Evolutionary conservation across 148 eudicot species (phyloP), one percentile per base, ranked within the genome.

Genomic region (Rhododendron vialii): DNA sequence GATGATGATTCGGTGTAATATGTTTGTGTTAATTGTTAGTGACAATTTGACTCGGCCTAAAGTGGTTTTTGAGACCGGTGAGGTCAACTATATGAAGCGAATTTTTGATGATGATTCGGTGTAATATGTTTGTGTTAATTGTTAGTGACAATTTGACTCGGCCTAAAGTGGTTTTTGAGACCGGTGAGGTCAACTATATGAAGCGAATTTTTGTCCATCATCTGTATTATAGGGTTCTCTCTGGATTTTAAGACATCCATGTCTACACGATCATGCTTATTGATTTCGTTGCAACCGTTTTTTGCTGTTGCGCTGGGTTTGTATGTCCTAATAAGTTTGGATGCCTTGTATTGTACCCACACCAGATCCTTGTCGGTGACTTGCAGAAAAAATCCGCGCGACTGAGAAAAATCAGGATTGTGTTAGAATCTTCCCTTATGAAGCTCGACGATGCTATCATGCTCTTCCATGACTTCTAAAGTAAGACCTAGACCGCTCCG

Each of bases 361-460:
- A 50, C 28, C 91, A 94, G 96, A 86, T 91, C 84, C 87, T 89
- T 28, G 86, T 87, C 3, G 93, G 94, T 55, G 97, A 93, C 9
- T 35, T 89, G 78, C 77, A 17, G n/a, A 87, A 88, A 82, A 91
- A 87, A 90, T 83, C 38, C 82, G 71, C 59, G 33, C 93, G 85
- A 65, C 33, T 86, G 78, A 81, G 6, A 78, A 87, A 88, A 43
- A 92, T 91, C 61, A 91, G 88, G 87, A 38, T 86, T 87, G 87
- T 92, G 20, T 83, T 95, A 57, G 95, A 92, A 83, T 87, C 95
- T 20, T 93, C 94, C 67, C 84, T 94, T 67, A 92, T 94, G 94
- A 91, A 92, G 89, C 92, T 96, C 59, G 99, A 96, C 88, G 96
- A 93, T 81, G 93, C 96, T 43, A 87, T 95, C 89, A 83, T 96